Evolutionary conservation across 129 eudicot genomes (phyloP).

Genomic region (Centrapalus pauciflorus): DNA sequence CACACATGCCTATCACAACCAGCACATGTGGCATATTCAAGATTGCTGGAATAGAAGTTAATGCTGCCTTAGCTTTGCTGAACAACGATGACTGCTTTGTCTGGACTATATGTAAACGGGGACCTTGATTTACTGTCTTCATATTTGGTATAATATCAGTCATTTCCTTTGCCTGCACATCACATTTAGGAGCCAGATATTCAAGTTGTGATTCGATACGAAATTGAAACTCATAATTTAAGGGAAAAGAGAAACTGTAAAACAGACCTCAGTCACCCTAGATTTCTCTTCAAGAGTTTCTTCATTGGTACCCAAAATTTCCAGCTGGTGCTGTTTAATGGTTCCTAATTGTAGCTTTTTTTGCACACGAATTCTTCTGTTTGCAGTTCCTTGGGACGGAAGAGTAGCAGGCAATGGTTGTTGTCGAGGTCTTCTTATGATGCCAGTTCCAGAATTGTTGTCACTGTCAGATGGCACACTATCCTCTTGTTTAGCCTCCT

Average conservation of each 20-base stretch:
- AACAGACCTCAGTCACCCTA: conserved; percentile 22
- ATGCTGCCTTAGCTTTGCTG: conserved; percentile 9
- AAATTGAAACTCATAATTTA: not conserved
- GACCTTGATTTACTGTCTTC: not conserved
- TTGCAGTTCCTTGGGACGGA: conserved; percentile 51
- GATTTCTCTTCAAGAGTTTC: conserved; percentile 15
- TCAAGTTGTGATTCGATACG: not conserved
- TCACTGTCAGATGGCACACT: not conserved
- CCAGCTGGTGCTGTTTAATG: conserved; percentile 7
- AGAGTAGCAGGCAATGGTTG: not conserved
- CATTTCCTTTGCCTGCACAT: not conserved
- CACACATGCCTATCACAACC: conserved; percentile 30
- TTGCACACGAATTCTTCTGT: conserved; percentile 59
- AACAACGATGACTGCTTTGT: not conserved
- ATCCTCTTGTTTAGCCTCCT: not conserved
- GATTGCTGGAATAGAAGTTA: not conserved
- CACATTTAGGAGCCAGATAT: not conserved
- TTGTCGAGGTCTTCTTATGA: conserved; percentile 26
- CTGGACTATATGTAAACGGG: not conserved
- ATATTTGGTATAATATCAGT: not conserved
- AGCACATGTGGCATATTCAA: no score
- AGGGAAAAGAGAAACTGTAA: not conserved
- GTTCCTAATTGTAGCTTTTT: conserved; percentile 28
- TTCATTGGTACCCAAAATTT: conserved; percentile 3
- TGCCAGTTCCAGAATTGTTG: conserved; percentile 11